A percentile compares a stretch with the other conserved stretches of the same genome.
Conservation (phyloP, 495 filamentous ascomycete genomes). For the Aspergillus egyptiacus region DNA sequence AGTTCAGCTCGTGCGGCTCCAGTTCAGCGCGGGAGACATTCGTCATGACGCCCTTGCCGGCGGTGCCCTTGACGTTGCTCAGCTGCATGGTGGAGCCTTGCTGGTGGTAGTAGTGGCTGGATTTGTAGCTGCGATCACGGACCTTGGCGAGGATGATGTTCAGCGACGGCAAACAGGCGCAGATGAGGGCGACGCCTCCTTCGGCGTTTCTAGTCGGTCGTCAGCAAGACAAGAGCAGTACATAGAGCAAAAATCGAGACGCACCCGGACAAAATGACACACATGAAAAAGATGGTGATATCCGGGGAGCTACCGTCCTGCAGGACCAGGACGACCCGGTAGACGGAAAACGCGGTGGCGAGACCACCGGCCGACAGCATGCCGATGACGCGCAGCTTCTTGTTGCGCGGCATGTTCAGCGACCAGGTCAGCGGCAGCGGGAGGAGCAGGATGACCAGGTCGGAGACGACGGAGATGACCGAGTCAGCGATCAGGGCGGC, state of each 20-base stretch:
- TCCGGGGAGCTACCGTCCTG: conserved; percentile 27
- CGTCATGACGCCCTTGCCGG: conserved; percentile 8
- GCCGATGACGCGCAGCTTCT: conserved; percentile 42
- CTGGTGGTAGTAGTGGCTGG: conserved; percentile 30
- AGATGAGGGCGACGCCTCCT: conserved; percentile 43
- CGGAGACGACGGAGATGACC: conserved; percentile 42
- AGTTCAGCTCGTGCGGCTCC: conserved; percentile 24
- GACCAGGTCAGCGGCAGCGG: conserved; percentile 44
- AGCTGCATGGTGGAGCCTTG: conserved; percentile 26
- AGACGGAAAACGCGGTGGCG: conserved; percentile 41
- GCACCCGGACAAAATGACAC: conserved; percentile 43
- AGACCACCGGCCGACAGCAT: conserved; percentile 43
- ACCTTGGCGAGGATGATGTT: conserved; percentile 33
- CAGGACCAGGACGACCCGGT: conserved; percentile 39
- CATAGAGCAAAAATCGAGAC: too few species aligned
- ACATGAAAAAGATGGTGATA: conserved; percentile 37
- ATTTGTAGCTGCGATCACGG: conserved; percentile 25
- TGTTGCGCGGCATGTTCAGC: conserved; percentile 41
- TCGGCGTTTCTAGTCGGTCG: conserved; percentile 43
- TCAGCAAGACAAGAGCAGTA: too few species aligned
- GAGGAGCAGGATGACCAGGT: conserved; percentile 41
- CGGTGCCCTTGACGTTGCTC: conserved; percentile 22
- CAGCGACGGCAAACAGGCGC: conserved; percentile 40
- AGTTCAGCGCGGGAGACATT: conserved; percentile 12
- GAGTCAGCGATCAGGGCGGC: conserved; percentile 43